A percentile compares a stretch with the other conserved stretches of the same genome.
These are phyloP conservation scores for Mollisia scopiformis DNA, from an alignment of 2,329 filamentous ascomycete genomes.

Conservation along the genomic window DNA sequence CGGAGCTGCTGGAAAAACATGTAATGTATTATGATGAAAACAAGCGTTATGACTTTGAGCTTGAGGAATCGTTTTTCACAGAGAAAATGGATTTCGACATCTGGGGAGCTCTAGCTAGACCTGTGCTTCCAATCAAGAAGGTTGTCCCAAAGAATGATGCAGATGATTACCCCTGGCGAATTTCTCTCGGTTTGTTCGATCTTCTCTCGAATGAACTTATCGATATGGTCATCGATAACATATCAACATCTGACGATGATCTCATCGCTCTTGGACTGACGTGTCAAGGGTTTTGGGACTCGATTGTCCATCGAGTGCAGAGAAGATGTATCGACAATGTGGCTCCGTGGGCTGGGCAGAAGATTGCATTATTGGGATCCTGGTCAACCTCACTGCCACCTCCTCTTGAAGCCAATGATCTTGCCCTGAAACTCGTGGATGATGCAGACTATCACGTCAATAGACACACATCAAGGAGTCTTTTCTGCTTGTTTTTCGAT, in stretches of 20 bases:
- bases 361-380: not conserved
- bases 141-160: not conserved
- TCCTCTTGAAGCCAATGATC: not conserved
- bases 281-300: not conserved
- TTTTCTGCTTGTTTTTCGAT: not conserved
- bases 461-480: not conserved
- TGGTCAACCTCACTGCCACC: not conserved
- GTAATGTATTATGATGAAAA: not conserved
- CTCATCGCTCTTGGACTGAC: not conserved
- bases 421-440: not conserved
- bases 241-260: not conserved
- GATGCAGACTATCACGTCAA: not conserved
- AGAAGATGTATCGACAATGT: not conserved
- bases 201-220: not conserved
- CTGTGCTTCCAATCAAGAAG: not conserved
- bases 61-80: not conserved
- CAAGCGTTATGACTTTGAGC: not conserved
- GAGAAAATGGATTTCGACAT: not conserved
- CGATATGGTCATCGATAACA: not conserved
- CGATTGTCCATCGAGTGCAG: not conserved
- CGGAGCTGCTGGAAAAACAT: not conserved
- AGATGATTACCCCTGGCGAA: not conserved
- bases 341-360: not conserved
- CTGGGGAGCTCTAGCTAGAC: not conserved
- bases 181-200: not conserved